phyloP scores from a whole-genome alignment of 371 early-diverging fungal species.

The Mucor lusitanicus region DNA sequence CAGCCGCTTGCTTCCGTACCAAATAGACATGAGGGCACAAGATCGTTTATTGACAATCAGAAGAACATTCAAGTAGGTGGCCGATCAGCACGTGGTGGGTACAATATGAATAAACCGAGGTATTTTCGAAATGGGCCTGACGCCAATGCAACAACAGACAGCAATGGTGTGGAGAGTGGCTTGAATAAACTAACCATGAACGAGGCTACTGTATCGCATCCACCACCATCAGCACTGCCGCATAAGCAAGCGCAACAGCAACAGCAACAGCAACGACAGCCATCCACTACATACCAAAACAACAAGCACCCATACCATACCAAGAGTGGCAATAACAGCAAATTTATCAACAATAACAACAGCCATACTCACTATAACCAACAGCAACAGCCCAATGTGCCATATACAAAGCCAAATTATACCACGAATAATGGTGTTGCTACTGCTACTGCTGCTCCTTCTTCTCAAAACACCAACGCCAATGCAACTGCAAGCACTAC shows the following conservation, averaged over 20 bases:
- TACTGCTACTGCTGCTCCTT: background rate
- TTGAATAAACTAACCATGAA: background rate
- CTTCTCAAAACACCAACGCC: background rate
- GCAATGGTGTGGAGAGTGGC: background rate
- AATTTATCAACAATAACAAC: background rate
- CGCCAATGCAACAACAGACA: background rate
- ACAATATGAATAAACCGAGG: background rate
- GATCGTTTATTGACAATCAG: background rate
- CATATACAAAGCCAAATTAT: background rate
- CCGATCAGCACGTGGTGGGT: conserved; percentile 6
- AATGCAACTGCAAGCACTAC: background rate
- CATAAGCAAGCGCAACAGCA: background rate
- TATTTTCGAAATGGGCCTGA: background rate
- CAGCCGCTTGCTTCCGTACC: background rate
- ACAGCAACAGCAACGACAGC: background rate
- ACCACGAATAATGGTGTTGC: background rate
- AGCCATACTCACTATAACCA: background rate
- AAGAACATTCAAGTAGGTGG: conserved; percentile 5
- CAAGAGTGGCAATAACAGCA: background rate
- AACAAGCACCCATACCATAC: background rate
- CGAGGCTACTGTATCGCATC: background rate
- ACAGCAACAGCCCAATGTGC: background rate
- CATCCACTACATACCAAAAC: background rate
- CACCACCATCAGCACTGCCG: background rate
- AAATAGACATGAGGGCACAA: background rate